These are phyloP conservation scores for Peniophora sp. DNA, from an alignment of 1,284 basidiomycete genomes.

Conservation along the genomic window DNA sequence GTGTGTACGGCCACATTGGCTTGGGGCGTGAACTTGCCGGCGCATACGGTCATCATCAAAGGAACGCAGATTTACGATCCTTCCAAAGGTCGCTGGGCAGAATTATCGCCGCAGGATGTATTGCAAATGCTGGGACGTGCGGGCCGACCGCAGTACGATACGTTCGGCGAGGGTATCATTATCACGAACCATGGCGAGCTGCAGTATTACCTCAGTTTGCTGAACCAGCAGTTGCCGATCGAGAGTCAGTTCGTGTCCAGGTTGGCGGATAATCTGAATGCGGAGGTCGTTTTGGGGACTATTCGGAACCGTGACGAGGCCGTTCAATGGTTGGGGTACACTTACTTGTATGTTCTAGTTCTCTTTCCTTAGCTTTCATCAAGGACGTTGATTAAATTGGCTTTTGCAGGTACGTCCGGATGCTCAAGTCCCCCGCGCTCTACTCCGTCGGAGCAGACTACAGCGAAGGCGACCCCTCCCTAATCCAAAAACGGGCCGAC, in stretches of 20 bases:
- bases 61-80: conserved; percentile 99
- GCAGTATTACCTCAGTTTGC: conserved; percentile 91
- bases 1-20: conserved; percentile 97
- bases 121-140: conserved; percentile 99
- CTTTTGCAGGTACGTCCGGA: conserved; percentile 77
- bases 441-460: conserved; percentile 93
- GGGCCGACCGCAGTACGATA: conserved; percentile 96
- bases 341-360: conserved; percentile 68
- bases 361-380: conserved; percentile 2
- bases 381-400: conserved; percentile 3
- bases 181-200: conserved; percentile 97
- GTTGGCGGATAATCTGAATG: conserved; percentile 94
- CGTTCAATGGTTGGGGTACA: conserved; percentile 96
- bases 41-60: conserved; percentile 98
- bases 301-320: conserved; percentile 96
- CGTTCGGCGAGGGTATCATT: conserved; percentile 96
- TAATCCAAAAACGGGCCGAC: conserved; percentile 93
- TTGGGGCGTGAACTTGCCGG: conserved; percentile 98
- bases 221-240: conserved; percentile 96
- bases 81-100: conserved; percentile 96
- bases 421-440: conserved; percentile 85
- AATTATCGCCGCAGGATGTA: conserved; percentile 94
- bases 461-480: conserved; percentile 73
- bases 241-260: conserved; percentile 93
- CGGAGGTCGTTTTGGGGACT: conserved; percentile 94